A percentile compares a stretch with the other conserved stretches of the same genome.
Evolutionary conservation across 2,329 filamentous ascomycete species (phyloP).

Genomic region (Sarocladium strictum): DNA sequence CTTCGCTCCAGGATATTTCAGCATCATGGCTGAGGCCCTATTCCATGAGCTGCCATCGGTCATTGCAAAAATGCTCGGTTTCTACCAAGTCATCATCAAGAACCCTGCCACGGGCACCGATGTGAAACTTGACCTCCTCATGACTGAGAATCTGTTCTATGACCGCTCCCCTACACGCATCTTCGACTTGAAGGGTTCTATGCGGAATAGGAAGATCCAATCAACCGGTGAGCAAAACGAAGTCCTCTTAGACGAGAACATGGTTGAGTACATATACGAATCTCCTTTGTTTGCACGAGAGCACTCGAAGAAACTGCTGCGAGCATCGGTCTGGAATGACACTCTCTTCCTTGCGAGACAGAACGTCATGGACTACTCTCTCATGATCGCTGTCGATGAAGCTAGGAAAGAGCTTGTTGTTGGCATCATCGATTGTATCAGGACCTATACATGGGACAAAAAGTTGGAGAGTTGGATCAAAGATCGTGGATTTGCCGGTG

Average conservation of each 20-base stretch:
- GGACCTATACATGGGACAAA: constrained; percentile 99
- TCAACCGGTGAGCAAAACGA: constrained; percentile 94
- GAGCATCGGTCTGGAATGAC: constrained; percentile 93
- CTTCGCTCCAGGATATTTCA: constrained; percentile 95
- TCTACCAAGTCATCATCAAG: constrained; percentile 96
- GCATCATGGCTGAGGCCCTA: constrained; percentile 91
- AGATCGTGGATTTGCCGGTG: constrained; percentile 76
- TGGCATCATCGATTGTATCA: constrained; percentile 96
- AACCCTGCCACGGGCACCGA: constrained; percentile 87
- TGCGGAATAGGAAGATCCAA: constrained; percentile 97
- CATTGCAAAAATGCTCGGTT: constrained; percentile 98
- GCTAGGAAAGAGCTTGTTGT: constrained; percentile 85
- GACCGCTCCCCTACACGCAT: constrained; percentile 84
- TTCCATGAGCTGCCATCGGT: constrained; percentile 94
- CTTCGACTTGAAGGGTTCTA: constrained; percentile 95
- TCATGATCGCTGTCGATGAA: constrained; percentile 98
- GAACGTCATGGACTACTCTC: constrained; percentile 97
- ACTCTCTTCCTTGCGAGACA: constrained; percentile 91
- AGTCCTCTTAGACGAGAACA: constrained; percentile 94
- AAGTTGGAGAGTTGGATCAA: constrained; percentile 99
- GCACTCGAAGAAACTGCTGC: constrained; percentile 89
- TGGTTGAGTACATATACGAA: constrained; percentile 98
- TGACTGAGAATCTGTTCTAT: constrained; percentile 99
- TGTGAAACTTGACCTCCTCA: constrained; percentile 86
- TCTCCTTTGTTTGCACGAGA: constrained; percentile 92